Percentiles rank a stretch among this genome's conserved stretches.
These are phyloP conservation scores for Salix arbutifolia DNA, from an alignment of 345 rosid species.

Conservation along the genomic window DNA sequence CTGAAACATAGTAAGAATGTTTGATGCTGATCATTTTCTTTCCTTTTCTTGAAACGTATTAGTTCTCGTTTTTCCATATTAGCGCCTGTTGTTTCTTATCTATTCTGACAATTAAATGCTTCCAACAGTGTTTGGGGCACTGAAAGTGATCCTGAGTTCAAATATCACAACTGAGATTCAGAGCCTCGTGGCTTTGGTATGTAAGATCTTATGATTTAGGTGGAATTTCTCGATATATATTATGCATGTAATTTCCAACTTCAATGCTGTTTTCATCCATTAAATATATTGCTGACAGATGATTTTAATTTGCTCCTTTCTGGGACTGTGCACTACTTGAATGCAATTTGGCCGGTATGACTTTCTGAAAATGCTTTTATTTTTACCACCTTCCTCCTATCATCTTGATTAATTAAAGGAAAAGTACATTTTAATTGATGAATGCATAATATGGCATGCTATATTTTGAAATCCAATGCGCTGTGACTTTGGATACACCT, in stretches of 20 bases:
- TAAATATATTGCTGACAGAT: not conserved
- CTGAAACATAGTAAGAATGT: too few species aligned
- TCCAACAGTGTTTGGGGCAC: conserved; percentile 88
- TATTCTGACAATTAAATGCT: conserved; percentile 19
- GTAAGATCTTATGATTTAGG: conserved; percentile 2
- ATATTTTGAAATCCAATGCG: not conserved
- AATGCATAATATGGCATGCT: not conserved
- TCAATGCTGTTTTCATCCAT: too few species aligned
- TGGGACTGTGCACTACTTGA: not conserved
- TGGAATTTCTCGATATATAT: not conserved
- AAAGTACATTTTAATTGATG: not conserved
- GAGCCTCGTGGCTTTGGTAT: conserved; percentile 94
- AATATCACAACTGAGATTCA: conserved; percentile 89
- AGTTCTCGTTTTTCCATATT: not conserved
- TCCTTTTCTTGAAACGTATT: too few species aligned
- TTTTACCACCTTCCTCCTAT: not conserved
- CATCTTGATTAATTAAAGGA: not conserved
- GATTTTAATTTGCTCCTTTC: not conserved
- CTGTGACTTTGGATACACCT: not conserved
- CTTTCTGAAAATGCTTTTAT: not conserved
- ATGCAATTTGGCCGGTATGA: not conserved
- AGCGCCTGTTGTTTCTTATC: not conserved
- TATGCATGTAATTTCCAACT: not conserved
- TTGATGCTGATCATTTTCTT: too few species aligned
- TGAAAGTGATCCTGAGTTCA: conserved; percentile 81